phyloP scores from a whole-genome alignment of 2,329 filamentous ascomycete species.

The Celoporthe dispersa region DNA sequence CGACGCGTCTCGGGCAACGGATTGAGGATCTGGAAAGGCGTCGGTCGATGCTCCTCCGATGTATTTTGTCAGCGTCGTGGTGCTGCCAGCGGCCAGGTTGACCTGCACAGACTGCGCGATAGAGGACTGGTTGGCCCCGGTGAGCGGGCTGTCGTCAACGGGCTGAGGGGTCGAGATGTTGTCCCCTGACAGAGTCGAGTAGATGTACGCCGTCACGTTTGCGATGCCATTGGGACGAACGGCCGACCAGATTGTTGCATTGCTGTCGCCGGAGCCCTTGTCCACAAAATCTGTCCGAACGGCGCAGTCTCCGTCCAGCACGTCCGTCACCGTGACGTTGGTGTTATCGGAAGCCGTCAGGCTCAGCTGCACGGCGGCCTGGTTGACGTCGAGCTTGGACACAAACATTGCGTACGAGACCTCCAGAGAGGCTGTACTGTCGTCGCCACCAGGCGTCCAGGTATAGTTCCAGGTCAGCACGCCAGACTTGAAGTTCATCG shows the following conservation, averaged over 20 bases:
- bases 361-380: conserved; percentile 55
- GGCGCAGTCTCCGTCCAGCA: conserved; percentile 71
- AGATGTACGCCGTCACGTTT: conserved; percentile 63
- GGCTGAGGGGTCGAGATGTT: conserved; percentile 47
- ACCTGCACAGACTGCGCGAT: conserved; percentile 65
- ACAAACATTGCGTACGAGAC: conserved; percentile 70
- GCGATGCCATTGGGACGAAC: conserved; percentile 65
- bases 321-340: conserved; percentile 65
- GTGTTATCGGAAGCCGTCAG: conserved; percentile 58
- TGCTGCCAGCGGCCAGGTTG: conserved; percentile 54
- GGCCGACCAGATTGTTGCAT: conserved; percentile 60
- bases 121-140: conserved; percentile 63
- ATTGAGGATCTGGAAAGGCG: conserved; percentile 63
- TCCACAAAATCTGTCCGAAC: conserved; percentile 63
- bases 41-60: conserved; percentile 72
- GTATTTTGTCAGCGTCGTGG: conserved; percentile 65
- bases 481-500: conserved; percentile 66
- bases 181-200: conserved; percentile 47
- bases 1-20: conserved; percentile 59
- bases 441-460: conserved; percentile 61
- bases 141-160: conserved; percentile 50
- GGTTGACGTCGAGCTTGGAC: conserved; percentile 65
- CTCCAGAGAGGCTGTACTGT: conserved; percentile 50
- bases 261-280: conserved; percentile 57
- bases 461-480: conserved; percentile 67